Conservation (phyloP, 2,329 filamentous ascomycete genomes). For the Stagonosporopsis tanaceti region DNA sequence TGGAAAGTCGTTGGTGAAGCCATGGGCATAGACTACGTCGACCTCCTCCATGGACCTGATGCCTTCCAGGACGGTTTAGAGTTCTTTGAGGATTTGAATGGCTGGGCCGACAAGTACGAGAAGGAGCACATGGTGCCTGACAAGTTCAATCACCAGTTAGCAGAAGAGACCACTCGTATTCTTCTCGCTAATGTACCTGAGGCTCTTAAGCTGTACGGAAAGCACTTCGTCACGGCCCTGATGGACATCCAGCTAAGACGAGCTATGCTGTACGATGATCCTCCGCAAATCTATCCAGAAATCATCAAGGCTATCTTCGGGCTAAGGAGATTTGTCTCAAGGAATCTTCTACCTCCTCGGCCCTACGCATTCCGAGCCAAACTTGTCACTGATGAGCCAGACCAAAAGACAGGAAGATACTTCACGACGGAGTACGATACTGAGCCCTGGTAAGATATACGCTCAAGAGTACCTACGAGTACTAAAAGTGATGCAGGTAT, state of each 20-base stretch:
- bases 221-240: conserved; percentile 63
- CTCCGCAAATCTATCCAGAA: conserved; percentile 46
- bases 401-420: conserved; percentile 53
- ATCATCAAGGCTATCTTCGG: conserved; percentile 60
- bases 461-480: neutral
- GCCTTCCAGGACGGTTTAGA: conserved; percentile 60
- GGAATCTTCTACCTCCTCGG: conserved; percentile 68
- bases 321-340: conserved; percentile 63
- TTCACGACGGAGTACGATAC: conserved; percentile 27
- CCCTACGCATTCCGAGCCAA: conserved; percentile 40
- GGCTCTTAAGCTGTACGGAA: conserved; percentile 55
- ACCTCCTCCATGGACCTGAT: conserved; percentile 50
- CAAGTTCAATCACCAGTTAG: conserved; percentile 52
- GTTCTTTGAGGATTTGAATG: conserved; percentile 60
- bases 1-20: conserved; percentile 77
- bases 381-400: conserved; percentile 54
- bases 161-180: conserved; percentile 67
- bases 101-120: conserved; percentile 68
- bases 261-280: conserved; percentile 62
- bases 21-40: conserved; percentile 67
- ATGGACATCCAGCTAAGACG: conserved; percentile 70
- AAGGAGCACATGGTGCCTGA: conserved; percentile 61
- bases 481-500: conserved; percentile 30
- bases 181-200: conserved; percentile 65
- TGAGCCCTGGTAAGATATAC: conserved; percentile 50